Evolutionary conservation across 2,329 filamentous ascomycete species (phyloP), one percentile per base, ranked within the genome.

Genomic region (Cylindrodendrum hubeiense): DNA sequence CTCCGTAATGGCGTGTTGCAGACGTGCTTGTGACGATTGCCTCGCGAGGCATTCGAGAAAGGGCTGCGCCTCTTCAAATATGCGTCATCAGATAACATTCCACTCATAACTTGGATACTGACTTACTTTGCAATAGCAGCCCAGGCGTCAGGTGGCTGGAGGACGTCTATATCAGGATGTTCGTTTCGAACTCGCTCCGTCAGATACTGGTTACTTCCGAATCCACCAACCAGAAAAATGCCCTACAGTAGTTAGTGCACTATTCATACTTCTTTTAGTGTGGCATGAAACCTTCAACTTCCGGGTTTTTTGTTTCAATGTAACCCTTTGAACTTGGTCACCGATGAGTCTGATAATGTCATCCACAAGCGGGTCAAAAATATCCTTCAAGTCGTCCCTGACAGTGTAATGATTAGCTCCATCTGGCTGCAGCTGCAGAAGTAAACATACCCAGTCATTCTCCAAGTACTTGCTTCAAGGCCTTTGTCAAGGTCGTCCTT

Each of bases 191-290:
- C 57, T 3, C 71, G 70, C 8, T 67, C 64, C 51, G 73, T 77
- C 9, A 82, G 76, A 61, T 79, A 81, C 17, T 74, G 73, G 3
- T 75, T 81, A 4, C 72, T 65, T 1, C 80, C 80, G 34, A 82
- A 79, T 0, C 80, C 80, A 2, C 80, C 79, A 0, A 82, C 80
- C 0, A 82, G 73, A 10, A 81, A 60, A 5, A 82, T 78, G 0
- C 76, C 56, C 64, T 67, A 33, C 3, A 56, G 30, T 2, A 44
- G 5, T 41, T 13, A 30, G 30, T 13, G 17, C 21, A 5, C 8
- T 28, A 30, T 44, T 10, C 33, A 34, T 2, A 15, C 21, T 15
- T 15, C 3, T 51, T 26, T n/a, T n/a, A n/a, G n/a, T n/a, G n/a
- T n/a, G n/a, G n/a, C n/a, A n/a, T n/a, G n/a, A 22, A 21, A 63